A percentile compares a stretch with the other conserved stretches of the same genome.
These are phyloP conservation scores for Aaosphaeria pasadenensis DNA, from an alignment of 2,329 filamentous ascomycete species.

Conservation along the genomic window DNA sequence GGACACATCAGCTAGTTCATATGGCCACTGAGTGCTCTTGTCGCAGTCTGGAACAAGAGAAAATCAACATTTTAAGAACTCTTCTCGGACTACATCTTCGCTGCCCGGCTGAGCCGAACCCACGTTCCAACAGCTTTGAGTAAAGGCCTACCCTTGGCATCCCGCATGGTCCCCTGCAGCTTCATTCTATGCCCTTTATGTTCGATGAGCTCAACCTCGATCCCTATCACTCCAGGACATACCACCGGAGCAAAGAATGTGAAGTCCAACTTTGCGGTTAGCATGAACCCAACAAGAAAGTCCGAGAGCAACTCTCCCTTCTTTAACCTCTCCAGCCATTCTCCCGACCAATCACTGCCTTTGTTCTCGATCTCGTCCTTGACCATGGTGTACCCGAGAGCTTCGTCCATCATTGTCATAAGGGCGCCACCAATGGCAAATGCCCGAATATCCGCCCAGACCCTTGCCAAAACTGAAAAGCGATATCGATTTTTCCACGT, in stretches of 20 bases:
- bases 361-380: conserved; percentile 9
- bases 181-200: conserved; percentile 17
- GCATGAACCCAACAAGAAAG: conserved; percentile 14
- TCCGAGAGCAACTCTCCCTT: conserved; percentile 10
- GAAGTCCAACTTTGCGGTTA: conserved; percentile 19
- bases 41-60: too few relatives aligned
- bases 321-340: not conserved
- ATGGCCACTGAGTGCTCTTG: too few relatives aligned
- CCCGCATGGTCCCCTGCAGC: conserved; percentile 20
- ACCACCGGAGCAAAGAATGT: conserved; percentile 20
- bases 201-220: conserved; percentile 19
- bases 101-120: conserved; percentile 14
- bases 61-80: not conserved
- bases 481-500: conserved; percentile 11
- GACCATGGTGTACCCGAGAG: conserved; percentile 23
- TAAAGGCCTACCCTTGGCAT: conserved; percentile 18
- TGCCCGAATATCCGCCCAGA: conserved; percentile 63
- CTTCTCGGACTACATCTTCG: conserved; percentile 1
- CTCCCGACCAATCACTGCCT: not conserved
- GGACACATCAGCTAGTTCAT: too few relatives aligned
- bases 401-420: conserved; percentile 66
- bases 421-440: conserved; percentile 67
- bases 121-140: conserved; percentile 18
- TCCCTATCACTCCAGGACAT: conserved; percentile 21
- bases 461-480: conserved; percentile 17